Percentiles rank a stretch among this genome's conserved stretches.
These are phyloP conservation scores for Cordyceps pruinosa DNA, from an alignment of 2,329 filamentous ascomycete genomes.

Conservation along the genomic window DNA sequence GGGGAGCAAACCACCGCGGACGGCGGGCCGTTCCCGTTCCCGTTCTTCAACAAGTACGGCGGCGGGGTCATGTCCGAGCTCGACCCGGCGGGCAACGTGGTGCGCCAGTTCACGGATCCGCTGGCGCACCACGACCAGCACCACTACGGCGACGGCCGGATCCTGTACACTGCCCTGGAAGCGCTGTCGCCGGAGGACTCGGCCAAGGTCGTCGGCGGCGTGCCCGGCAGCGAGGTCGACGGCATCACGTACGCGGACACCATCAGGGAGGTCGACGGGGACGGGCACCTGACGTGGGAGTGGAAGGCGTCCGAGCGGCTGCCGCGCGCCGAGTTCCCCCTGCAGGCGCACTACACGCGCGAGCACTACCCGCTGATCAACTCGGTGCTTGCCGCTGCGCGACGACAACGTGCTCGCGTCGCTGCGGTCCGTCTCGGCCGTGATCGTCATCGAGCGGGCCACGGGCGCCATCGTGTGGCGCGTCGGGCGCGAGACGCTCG, in stretches of 20 bases:
- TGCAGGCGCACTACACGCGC: constrained; percentile 24
- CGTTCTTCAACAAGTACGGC: constrained; percentile 26
- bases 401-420: constrained; percentile 24
- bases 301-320: constrained; percentile 24
- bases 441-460: constrained; percentile 22
- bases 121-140: constrained; percentile 25
- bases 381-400: constrained; percentile 21
- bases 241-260: constrained; percentile 24
- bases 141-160: constrained; percentile 22
- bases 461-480: constrained; percentile 25
- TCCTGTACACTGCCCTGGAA: constrained; percentile 23
- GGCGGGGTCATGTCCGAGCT: constrained; percentile 25
- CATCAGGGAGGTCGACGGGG: constrained; percentile 23
- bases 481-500: constrained; percentile 18
- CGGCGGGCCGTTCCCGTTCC: constrained; percentile 21
- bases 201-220: constrained; percentile 21
- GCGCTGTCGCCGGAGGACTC: constrained; percentile 21
- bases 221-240: constrained; percentile 20
- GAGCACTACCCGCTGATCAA: constrained; percentile 28
- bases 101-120: constrained; percentile 22
- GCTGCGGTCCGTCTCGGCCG: constrained; percentile 22
- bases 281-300: constrained; percentile 21
- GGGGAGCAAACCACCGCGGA: constrained; percentile 15
- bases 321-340: constrained; percentile 21
- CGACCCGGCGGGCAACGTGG: constrained; percentile 18